Conservation (phyloP, 345 rosid species). For the Brassica juncea region DNA sequence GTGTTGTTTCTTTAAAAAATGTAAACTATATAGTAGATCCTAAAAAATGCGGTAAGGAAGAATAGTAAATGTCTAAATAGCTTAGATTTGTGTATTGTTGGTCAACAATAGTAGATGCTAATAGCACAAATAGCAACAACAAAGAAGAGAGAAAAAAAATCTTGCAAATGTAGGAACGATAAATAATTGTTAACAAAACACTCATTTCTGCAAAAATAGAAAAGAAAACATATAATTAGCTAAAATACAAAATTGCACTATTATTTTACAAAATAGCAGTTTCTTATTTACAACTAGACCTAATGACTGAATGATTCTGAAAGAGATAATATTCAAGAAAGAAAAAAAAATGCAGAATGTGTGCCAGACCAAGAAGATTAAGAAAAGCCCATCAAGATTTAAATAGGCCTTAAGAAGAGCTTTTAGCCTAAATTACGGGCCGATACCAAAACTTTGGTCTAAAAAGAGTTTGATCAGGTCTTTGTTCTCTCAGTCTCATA, state of each 20-base stretch:
- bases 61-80: too few species aligned
- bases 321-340: not conserved
- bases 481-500: not conserved
- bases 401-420: constrained; percentile 18
- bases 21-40: not conserved
- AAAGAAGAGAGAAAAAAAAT: too few species aligned
- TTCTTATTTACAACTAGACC: not conserved
- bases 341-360: not conserved
- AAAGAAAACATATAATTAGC: not conserved
- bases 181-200: not conserved
- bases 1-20: not conserved
- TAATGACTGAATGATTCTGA: not conserved
- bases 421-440: not conserved
- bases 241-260: not conserved
- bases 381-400: not conserved
- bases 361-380: not conserved
- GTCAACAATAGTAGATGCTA: not conserved
- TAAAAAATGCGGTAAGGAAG: not conserved
- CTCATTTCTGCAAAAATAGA: not conserved
- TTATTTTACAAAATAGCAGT: not conserved
- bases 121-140: not conserved
- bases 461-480: not conserved
- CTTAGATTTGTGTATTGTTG: not conserved
- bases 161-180: not conserved
- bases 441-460: not conserved